Evolutionary conservation across 176 grass and related monocot genomes (phyloP).

Genomic region (Phyllostachys edulis): DNA sequence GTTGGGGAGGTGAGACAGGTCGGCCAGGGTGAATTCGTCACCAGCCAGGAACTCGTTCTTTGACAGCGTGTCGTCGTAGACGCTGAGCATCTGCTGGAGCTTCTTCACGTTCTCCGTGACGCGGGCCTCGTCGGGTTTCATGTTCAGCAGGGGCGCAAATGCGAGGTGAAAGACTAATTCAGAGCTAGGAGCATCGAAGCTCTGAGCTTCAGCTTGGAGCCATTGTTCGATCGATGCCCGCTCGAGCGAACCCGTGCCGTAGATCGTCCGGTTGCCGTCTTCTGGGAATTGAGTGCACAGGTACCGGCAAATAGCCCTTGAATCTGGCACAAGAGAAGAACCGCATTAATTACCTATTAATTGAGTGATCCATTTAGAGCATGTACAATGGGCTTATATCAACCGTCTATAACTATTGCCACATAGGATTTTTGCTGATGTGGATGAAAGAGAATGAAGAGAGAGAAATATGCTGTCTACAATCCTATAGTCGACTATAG

Average conservation of each 20-base stretch:
- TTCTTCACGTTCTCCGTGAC: slow-evolving; percentile 52
- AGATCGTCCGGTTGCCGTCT: slow-evolving; percentile 57
- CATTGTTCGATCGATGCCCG: slow-evolving; percentile 77
- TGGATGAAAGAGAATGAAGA: no score
- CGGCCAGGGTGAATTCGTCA: slow-evolving; percentile 60
- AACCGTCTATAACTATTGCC: no score
- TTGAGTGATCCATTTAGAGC: not conserved
- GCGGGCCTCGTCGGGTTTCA: slow-evolving; percentile 43
- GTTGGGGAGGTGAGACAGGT: slow-evolving; percentile 77
- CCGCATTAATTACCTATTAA: not conserved
- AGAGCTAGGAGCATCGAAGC: slow-evolving; percentile 68
- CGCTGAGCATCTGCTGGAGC: slow-evolving; percentile 45
- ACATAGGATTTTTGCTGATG: no score
- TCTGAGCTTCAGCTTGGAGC: slow-evolving; percentile 65
- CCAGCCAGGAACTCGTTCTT: slow-evolving; percentile 53
- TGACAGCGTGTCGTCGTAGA: slow-evolving; percentile 56
- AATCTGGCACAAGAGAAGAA: slow-evolving; percentile 48
- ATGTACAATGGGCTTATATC: no score
- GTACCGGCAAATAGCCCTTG: slow-evolving; percentile 66
- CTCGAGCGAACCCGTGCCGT: slow-evolving; percentile 66
- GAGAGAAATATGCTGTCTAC: no score
- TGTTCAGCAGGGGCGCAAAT: slow-evolving; percentile 55
- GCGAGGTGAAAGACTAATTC: slow-evolving; percentile 77
- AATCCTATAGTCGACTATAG: no score
- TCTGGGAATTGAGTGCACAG: slow-evolving; percentile 60